Percentiles rank a stretch among this genome's conserved stretches.
These are phyloP conservation scores for Inonotus hispidus DNA, from an alignment of 1,284 basidiomycete species.

Conservation along the genomic window DNA sequence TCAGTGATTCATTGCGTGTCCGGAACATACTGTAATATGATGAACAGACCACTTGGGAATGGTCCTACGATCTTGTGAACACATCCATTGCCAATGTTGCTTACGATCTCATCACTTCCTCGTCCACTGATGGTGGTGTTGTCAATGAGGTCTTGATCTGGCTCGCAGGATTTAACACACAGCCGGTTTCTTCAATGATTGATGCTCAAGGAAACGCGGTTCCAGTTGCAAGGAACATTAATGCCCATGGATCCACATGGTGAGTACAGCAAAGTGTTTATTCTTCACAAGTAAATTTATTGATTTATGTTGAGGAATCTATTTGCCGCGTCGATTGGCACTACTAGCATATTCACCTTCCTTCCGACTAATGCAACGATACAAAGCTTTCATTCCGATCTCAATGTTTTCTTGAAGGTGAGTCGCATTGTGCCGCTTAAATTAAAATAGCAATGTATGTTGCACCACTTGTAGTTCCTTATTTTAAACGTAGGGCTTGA, in stretches of 20 bases:
- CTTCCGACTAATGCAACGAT: slow-evolving; percentile 39
- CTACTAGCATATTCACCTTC: slow-evolving; percentile 61
- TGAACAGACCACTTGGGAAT: slow-evolving; percentile 37
- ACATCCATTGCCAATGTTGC: slow-evolving; percentile 44
- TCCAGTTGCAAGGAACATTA: slow-evolving; percentile 39
- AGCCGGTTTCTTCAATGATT: slow-evolving; percentile 48
- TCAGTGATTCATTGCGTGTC: not conserved
- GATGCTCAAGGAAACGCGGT: slow-evolving; percentile 26
- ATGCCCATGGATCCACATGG: slow-evolving; percentile 48
- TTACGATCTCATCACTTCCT: slow-evolving; percentile 59
- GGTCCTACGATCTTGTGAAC: slow-evolving; percentile 30
- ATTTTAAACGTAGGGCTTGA: not conserved
- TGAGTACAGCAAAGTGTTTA: slow-evolving; percentile 18
- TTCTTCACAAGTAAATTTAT: not conserved
- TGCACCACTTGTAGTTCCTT: not conserved
- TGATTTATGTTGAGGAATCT: not conserved
- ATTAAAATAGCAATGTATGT: not conserved
- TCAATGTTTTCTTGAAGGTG: slow-evolving; percentile 50
- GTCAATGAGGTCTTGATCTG: slow-evolving; percentile 64
- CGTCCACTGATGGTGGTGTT: slow-evolving; percentile 42
- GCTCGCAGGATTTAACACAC: slow-evolving; percentile 54
- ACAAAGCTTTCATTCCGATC: slow-evolving; percentile 45
- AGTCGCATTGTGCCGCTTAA: slow-evolving; percentile 12
- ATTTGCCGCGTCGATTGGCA: slow-evolving; percentile 43
- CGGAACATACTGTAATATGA: not conserved